Evolutionary conservation across 805 yeast species (phyloP), one percentile per base, ranked within the genome.

Genomic region (Wickerhamiella sorbophila): DNA sequence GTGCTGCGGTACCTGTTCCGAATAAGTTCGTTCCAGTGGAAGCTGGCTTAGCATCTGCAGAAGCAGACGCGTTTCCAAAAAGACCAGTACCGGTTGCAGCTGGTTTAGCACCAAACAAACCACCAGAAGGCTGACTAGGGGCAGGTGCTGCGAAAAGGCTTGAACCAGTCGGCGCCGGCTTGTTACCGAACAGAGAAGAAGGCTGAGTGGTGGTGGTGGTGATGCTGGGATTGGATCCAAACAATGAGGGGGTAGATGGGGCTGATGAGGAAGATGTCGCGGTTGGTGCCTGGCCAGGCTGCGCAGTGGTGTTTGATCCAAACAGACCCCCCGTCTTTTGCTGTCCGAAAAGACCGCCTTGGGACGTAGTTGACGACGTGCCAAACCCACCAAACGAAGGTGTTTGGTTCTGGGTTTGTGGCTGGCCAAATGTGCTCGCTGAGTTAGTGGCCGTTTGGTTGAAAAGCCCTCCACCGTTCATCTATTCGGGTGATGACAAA

Each of bases 281-380:
- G 17, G 34, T 33, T 14, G 48, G n/a, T n/a, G n/a, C n/a, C n/a
- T n/a, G 10, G 29, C 29, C 29, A 24, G 29, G 29, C 29, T 24
- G 29, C 29, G 29, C 29, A 12, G 29, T 24, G 29, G 6, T 22
- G 15, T 36, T 41, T 41, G 49, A 21, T 38, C 52, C 44, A 53
- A 57, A 51, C 45, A 55, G 19, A 45, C 50, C 21, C 48, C 33
- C 50, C 39, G 36, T 32, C 38, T 47, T 47, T 44, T 34, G 48
- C 24, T 44, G 46, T 14, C 60, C 52, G 40, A 55, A 52, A 9
- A 53, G 37, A 2, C 56, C 49, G 10, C 54, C 53, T 6, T 24
- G 6, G 6, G 29, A 24, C 31, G 4, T n/a, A n/a, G n/a, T n/a
- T 6, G 29, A 24, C 12, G 29, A 24, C 29, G 29, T 12, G 10